Evolutionary conservation across 2,329 filamentous ascomycete species (phyloP).

Genomic region (Mollisiaceae sp.): DNA sequence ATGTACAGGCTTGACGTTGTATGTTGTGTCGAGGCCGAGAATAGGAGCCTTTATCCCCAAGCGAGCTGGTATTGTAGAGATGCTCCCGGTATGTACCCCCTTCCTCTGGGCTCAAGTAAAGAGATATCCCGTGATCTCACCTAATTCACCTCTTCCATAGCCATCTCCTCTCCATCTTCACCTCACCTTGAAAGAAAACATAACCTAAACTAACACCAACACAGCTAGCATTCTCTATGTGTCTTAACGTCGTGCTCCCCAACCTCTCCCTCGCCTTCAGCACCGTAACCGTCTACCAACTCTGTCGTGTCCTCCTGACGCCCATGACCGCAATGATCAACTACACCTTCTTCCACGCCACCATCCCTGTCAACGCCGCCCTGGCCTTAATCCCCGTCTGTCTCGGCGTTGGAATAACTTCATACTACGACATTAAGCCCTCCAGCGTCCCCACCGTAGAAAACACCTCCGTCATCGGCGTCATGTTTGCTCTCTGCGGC

Average conservation of each 20-base stretch:
- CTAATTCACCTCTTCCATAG: not conserved
- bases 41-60: conserved; percentile 38
- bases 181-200: not conserved
- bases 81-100: conserved; percentile 34
- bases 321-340: conserved; percentile 40
- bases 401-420: conserved; percentile 51
- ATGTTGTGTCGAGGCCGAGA: conserved; percentile 28
- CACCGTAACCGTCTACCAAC: conserved; percentile 41
- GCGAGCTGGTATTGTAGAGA: conserved; percentile 34
- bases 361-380: conserved; percentile 35
- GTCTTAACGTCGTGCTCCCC: conserved; percentile 39
- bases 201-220: not conserved
- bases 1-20: conserved; percentile 38
- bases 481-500: conserved; percentile 65
- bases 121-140: not conserved
- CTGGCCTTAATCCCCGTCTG: conserved; percentile 44
- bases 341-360: conserved; percentile 36
- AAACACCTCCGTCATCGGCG: conserved; percentile 60
- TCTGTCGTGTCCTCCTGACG: conserved; percentile 39
- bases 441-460: conserved; percentile 49
- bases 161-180: not conserved
- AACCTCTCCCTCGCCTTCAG: conserved; percentile 39
- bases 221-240: conserved; percentile 37
- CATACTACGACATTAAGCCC: conserved; percentile 50
- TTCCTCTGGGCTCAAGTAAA: conserved; percentile 5